Base-by-base conservation (phyloP, 805 yeast genomes). In the Yarrowia sp. region DNA sequence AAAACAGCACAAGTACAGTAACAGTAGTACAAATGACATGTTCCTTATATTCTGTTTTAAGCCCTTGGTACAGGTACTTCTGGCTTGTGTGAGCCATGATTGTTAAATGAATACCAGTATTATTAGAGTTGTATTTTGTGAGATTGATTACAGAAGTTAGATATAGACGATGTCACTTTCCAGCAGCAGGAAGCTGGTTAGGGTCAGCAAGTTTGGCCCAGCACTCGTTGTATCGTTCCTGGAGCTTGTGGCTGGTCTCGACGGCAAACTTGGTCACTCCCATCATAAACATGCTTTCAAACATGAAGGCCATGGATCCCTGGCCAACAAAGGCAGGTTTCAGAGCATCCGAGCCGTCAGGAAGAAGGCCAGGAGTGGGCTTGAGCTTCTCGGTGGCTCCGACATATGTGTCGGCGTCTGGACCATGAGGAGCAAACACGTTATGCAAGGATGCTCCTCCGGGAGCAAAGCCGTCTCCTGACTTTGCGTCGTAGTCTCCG, bases 391-490 rank as follows among this genome's bases (percentile, higher is more conserved):
- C 70, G 2, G 75, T 69, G 6, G 75, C 76, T 38, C 70, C 71
- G 42, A 72, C 70, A 65, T 68, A 73, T 4, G 74, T 71, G n/a
- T 56, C 72, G 19, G 73, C 70, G 34, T 73, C 76, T 10, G 75
- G 76, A 9, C 76, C 76, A 52, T 74, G 76, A 13, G 76, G 70
- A 2, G 75, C 70, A 71, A 74, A 71, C 14, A 72, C 76, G 42
- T 74, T 74, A 43, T 74, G 76, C 46, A 74, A 53, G 17, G 76
- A 74, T 2, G 76, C 76, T n/a, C 77, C 76, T 20, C 77, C 76
- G 9, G 76, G 76, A 2, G 55, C 69, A 69, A 74, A 74, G n/a
- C 73, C 76, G 17, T 70, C 73, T 0, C 73, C 71, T 9, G 72
- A 70, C 67, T 72, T 71, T 24, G 72, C 74, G 56, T 72, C 73